Evolutionary conservation across 2,329 filamentous ascomycete genomes (phyloP).

Genomic region (Penicillium verrucosum): DNA sequence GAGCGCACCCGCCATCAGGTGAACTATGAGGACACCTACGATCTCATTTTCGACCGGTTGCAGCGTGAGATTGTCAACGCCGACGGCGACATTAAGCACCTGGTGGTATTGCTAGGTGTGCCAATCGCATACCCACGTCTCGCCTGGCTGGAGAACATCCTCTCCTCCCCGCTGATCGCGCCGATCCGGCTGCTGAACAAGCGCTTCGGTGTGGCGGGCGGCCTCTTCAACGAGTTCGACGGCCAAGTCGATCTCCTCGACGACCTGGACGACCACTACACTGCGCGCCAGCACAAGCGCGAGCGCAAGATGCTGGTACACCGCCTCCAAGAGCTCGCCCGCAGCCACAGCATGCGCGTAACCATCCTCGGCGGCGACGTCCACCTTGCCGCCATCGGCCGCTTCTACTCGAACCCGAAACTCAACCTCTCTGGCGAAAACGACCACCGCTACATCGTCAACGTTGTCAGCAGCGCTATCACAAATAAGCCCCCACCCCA

Average conservation of each 20-base stretch:
- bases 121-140: conserved; percentile 71
- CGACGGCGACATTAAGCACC: conserved; percentile 59
- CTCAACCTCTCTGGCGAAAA: conserved; percentile 55
- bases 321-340: conserved; percentile 58
- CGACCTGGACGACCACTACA: conserved; percentile 72
- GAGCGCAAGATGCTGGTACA: conserved; percentile 74
- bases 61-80: conserved; percentile 50
- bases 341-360: conserved; percentile 55
- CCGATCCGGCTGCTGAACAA: conserved; percentile 88
- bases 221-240: conserved; percentile 90
- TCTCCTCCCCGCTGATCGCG: conserved; percentile 79
- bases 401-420: conserved; percentile 62
- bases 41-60: conserved; percentile 57
- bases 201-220: conserved; percentile 79
- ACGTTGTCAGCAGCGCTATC: conserved; percentile 63
- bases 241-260: conserved; percentile 66
- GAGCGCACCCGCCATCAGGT: conserved; percentile 87
- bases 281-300: conserved; percentile 82
- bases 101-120: conserved; percentile 63
- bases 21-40: conserved; percentile 71
- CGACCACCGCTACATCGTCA: conserved; percentile 63
- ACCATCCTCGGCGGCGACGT: conserved; percentile 65
- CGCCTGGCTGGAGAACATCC: conserved; percentile 94
- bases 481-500: conserved; percentile 66
- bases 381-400: conserved; percentile 51